Evolutionary conservation across 805 yeast genomes (phyloP), one percentile per base, ranked within the genome.

Genomic region (Lachancea quebecensis): DNA sequence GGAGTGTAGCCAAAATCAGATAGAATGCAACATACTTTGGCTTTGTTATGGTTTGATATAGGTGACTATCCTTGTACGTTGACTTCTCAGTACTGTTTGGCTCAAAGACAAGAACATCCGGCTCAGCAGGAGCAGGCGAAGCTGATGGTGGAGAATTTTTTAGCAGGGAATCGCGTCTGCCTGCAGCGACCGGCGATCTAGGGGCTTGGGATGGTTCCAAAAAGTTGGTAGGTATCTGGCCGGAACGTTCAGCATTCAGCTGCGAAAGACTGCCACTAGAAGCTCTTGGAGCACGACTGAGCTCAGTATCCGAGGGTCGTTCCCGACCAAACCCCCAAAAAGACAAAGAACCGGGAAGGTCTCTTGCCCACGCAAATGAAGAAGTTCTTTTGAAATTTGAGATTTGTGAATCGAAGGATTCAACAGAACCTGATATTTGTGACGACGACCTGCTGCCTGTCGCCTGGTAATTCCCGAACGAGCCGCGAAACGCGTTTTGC

Each of bases 361-460:
- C 58, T 29, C 50, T 53, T 2, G 60, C 51, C 57, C 59, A 56
- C 14, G 52, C 35, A 15, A 43, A 46, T 1, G 62, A 58, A 37
- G 54, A 53, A 7, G 54, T 48, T 37, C 56, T 48, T 12, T 42
- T 48, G 14, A 38, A 27, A 9, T 34, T 17, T 15, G 49, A 41
- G 16, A 21, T 44, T 4, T 35, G 35, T 11, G 49, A 46, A n/a
- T 30, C 16, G 16, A 34, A 21, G 11, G 61, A 53, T 29, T 71
- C 64, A 14, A 73, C 66, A 35, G 72, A 72, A n/a, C 59, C 52
- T 11, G 72, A 68, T 25, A 87, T 67, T 10, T 78, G 81, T 47
- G 75, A 74, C 51, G 88, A 82, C 27, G 91, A 78, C 16, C 72
- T 66, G 55, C 84, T 84, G 46, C 90, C 81, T 47, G 32, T n/a